Percentiles rank a stretch among this genome's conserved stretches.
Evolutionary conservation across 306 rosid genomes (phyloP).

Genomic region (Quercus parvula): DNA sequence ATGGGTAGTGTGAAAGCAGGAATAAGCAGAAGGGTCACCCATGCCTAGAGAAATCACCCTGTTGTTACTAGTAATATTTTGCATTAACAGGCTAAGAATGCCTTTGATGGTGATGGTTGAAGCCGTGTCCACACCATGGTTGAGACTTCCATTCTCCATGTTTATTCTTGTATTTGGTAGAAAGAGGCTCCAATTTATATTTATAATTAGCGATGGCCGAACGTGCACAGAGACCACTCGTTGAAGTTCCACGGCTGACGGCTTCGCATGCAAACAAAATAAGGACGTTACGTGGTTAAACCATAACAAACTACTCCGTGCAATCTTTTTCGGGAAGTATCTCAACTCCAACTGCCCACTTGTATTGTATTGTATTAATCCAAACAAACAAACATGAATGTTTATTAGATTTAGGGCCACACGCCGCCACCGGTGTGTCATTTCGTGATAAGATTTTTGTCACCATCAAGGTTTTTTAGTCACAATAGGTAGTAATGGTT

Average conservation of each 20-base stretch:
- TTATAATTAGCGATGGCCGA: neutral
- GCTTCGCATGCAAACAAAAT: slow-evolving; percentile 11
- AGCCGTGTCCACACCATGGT: slow-evolving; percentile 38
- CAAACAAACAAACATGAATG: no score
- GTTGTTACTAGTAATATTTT: slow-evolving; percentile 26
- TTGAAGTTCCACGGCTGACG: neutral
- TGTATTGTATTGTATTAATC: no score
- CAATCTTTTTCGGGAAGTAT: no score
- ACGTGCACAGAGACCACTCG: slow-evolving; percentile 40
- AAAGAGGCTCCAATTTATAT: neutral
- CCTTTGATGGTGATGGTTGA: slow-evolving; percentile 86
- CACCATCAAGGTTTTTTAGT: no score
- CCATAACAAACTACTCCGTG: no score
- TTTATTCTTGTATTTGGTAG: neutral
- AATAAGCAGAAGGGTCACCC: slow-evolving; percentile 81
- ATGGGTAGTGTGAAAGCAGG: slow-evolving; percentile 53
- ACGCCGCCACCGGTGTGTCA: no score
- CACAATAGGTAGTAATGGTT: no score
- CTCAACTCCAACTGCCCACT: no score
- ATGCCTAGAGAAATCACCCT: slow-evolving; percentile 69
- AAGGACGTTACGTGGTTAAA: neutral
- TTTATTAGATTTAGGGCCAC: no score
- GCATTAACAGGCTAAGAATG: slow-evolving; percentile 55
- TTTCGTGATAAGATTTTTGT: no score
- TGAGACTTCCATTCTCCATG: neutral